These are phyloP conservation scores for Thozetella sp. DNA, from an alignment of 495 filamentous ascomycete genomes.

Conservation along the genomic window DNA sequence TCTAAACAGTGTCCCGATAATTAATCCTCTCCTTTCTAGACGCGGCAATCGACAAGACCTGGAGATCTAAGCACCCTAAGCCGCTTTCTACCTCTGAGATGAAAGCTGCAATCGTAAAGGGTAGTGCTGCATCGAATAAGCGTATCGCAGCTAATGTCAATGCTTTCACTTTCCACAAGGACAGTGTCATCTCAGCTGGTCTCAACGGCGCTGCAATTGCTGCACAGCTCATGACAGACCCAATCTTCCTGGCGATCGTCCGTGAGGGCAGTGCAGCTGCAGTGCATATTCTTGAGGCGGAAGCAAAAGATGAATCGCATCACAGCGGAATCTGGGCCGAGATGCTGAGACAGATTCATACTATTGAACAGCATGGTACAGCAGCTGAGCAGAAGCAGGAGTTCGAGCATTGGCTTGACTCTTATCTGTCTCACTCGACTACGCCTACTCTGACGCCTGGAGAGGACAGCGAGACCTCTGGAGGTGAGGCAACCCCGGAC, in stretches of 20 bases:
- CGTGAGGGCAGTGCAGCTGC: background rate
- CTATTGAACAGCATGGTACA: background rate
- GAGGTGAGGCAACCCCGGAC: no score
- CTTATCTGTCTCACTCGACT: background rate
- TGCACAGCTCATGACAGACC: background rate
- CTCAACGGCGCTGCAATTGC: background rate
- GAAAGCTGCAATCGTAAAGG: background rate
- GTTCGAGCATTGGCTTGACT: background rate
- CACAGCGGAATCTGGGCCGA: background rate
- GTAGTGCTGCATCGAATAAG: background rate
- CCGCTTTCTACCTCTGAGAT: background rate
- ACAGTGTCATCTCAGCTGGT: background rate
- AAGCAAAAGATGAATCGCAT: background rate
- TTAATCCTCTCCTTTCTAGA: background rate
- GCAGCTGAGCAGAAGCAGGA: background rate
- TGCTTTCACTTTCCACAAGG: background rate
- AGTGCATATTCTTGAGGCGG: background rate
- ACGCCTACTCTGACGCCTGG: no score
- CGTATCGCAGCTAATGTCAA: background rate
- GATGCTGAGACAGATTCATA: background rate
- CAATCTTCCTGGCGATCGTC: background rate
- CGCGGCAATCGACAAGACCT: background rate
- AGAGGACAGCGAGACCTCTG: no score
- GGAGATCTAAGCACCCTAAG: background rate
- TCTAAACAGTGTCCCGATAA: background rate